Evolutionary conservation across 2,329 filamentous ascomycete species (phyloP), one percentile per base, ranked within the genome.

Genomic region (Alternaria sp.): DNA sequence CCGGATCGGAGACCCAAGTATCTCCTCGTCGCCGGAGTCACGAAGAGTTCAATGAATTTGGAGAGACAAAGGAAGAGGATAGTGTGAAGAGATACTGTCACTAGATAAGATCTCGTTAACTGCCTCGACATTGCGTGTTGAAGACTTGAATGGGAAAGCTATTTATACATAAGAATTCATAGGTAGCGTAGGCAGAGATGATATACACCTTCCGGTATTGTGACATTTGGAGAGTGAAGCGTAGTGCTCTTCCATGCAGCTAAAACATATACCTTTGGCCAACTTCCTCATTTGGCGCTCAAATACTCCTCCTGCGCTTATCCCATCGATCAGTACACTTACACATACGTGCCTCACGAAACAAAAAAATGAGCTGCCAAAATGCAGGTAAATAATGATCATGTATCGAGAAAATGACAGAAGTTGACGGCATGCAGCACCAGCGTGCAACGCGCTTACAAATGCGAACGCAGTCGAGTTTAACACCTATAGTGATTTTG

Each of bases 401-500:
- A 20, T 9, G 40, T 14, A 43, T 10, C 0, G 34, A 18, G 34
- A 38, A 0, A n/a, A 14, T 9, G 16, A n/a, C 9, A 7, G 2
- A n/a, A n/a, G 16, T 9, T 41, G n/a, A 41, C 9, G n/a, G 20
- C 38, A 11, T 2, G 5, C 40, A 43, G 20, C 40, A 43, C 27
- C n/a, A 48, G 34, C 0, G 34, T 16, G n/a, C 16, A 38, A 38
- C 34, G 16, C 7, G 9, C 34, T 2, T 38, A 5, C n/a, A 5
- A 18, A 30, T 18, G 2, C 28, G 2, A 32, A 32, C 20, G 11
- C 45, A 14, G 18, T 34, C 11, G 30, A 28, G 10, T 54, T 59
- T 25, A 18, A 50, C 9, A 54, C 57, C 11, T 59, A 50, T 9
- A 44, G 32, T 16, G 44, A 59, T n/a, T 59, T 62, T 25, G 49